Percentiles rank a stretch among this genome's conserved stretches.
Conservation (phyloP, 2,329 filamentous ascomycete species). For the Colletotrichum aenigma region DNA sequence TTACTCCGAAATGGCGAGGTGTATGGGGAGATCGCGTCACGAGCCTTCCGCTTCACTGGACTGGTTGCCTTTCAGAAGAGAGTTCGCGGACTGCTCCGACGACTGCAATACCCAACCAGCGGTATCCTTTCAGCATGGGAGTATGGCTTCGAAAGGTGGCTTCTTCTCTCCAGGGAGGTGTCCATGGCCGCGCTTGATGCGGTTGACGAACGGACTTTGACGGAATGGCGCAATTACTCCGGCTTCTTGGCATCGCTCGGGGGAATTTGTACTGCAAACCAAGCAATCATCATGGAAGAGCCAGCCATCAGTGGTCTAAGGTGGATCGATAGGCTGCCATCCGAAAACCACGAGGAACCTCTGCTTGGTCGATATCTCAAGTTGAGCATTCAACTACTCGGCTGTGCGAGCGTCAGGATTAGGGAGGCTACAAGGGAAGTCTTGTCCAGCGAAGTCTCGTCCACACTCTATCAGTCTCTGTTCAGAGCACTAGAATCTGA, state of each 20-base stretch:
- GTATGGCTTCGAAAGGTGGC: constrained; percentile 68
- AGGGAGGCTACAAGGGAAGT: constrained; percentile 71
- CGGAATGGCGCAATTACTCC: constrained; percentile 73
- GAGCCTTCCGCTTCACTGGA: constrained; percentile 69
- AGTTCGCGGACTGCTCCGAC: constrained; percentile 61
- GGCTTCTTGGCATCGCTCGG: constrained; percentile 72
- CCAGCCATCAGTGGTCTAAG: constrained; percentile 58
- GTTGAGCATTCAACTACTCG: constrained; percentile 68
- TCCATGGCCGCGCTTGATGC: constrained; percentile 55
- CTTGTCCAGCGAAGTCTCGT: constrained; percentile 67
- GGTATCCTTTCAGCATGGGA: constrained; percentile 74
- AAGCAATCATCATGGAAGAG: constrained; percentile 62
- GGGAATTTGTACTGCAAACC: constrained; percentile 67
- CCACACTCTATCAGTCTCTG: constrained; percentile 64
- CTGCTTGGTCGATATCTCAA: constrained; percentile 64
- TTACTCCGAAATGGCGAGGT: constrained; percentile 65
- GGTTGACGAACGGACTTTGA: constrained; percentile 59
- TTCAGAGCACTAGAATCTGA: constrained; percentile 71
- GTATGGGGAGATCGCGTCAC: constrained; percentile 66
- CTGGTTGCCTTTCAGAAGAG: constrained; percentile 74
- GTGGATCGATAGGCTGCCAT: constrained; percentile 68
- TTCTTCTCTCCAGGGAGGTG: constrained; percentile 66
- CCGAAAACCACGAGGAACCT: constrained; percentile 65
- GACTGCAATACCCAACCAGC: constrained; percentile 65
- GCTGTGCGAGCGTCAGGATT: constrained; percentile 67